phyloP scores from a whole-genome alignment of 495 filamentous ascomycete species.

The Cercophora samala region DNA sequence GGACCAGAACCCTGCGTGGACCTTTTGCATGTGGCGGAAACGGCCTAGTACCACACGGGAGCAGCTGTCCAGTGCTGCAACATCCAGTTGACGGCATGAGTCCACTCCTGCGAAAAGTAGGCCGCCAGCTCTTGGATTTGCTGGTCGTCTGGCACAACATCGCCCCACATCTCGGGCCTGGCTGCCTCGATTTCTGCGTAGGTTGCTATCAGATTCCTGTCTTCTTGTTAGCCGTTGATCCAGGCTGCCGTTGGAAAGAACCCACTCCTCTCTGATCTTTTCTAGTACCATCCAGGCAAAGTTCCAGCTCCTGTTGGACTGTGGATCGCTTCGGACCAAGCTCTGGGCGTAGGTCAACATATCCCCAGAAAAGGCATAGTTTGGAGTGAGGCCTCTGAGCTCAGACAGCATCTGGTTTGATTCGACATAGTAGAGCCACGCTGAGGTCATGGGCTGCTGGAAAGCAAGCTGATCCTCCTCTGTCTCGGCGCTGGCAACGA shows the following conservation, averaged over 20 bases:
- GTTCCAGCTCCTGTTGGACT: slow-evolving; percentile 70
- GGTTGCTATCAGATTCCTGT: slow-evolving; percentile 55
- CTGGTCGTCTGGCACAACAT: slow-evolving; percentile 50
- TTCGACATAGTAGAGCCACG: slow-evolving; percentile 72
- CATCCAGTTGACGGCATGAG: slow-evolving; percentile 60
- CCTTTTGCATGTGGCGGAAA: no score
- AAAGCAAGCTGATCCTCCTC: slow-evolving; percentile 56
- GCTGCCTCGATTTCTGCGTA: slow-evolving; percentile 59
- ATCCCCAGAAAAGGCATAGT: slow-evolving; percentile 70
- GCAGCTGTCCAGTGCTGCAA: slow-evolving; percentile 64
- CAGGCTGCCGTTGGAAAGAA: slow-evolving; percentile 17
- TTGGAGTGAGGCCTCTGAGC: slow-evolving; percentile 62
- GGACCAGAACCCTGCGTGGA: no score
- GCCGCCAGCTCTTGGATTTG: slow-evolving; percentile 57
- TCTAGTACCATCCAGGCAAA: slow-evolving; percentile 70
- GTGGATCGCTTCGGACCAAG: slow-evolving; percentile 61
- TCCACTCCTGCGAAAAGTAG: slow-evolving; percentile 67
- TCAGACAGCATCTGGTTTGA: slow-evolving; percentile 72
- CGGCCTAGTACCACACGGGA: slow-evolving; percentile 49
- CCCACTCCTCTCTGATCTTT: slow-evolving; percentile 66
- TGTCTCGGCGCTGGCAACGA: slow-evolving; percentile 52
- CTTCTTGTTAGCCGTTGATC: slow-evolving; percentile 6
- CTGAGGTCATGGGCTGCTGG: slow-evolving; percentile 61
- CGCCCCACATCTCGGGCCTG: slow-evolving; percentile 72
- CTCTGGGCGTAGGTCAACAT: slow-evolving; percentile 65